Evolutionary conservation across 2,329 filamentous ascomycete genomes (phyloP), one percentile per base, ranked within the genome.

Genomic region (Rosellinia necatrix): DNA sequence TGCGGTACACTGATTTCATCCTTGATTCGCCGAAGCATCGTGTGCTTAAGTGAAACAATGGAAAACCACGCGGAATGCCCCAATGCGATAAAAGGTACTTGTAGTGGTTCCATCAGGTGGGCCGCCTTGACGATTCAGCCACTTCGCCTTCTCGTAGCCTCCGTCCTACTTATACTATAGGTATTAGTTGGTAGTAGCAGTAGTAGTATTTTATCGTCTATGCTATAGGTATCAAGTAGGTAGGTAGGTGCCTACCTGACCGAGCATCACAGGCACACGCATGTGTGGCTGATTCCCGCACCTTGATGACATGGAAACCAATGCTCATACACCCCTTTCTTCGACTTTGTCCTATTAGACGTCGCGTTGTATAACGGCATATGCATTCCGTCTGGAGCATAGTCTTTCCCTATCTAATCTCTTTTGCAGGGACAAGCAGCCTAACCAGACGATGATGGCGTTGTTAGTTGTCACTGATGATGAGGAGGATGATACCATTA

Each of bases 21-120:
- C 34, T 19, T 25, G 27, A 41, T 40, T 46, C 51, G 47, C 34
- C 47, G 29, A 49, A 41, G 40, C n/a, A n/a, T n/a, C n/a, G n/a
- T n/a, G n/a, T n/a, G n/a, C n/a, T n/a, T n/a, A n/a, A n/a, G n/a
- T n/a, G n/a, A n/a, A n/a, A n/a, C n/a, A n/a, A n/a, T n/a, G n/a
- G n/a, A n/a, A n/a, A n/a, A n/a, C n/a, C n/a, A n/a, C n/a, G n/a
- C n/a, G n/a, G n/a, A n/a, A n/a, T n/a, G n/a, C n/a, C n/a, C n/a
- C n/a, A n/a, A n/a, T n/a, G n/a, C n/a, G n/a, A n/a, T n/a, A n/a
- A n/a, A n/a, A n/a, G n/a, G n/a, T n/a, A n/a, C n/a, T n/a, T n/a
- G n/a, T n/a, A n/a, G n/a, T n/a, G n/a, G n/a, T n/a, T n/a, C n/a
- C n/a, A n/a, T n/a, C n/a, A n/a, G n/a, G n/a, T n/a, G n/a, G n/a